Evolutionary conservation across 2,329 filamentous ascomycete species (phyloP), one percentile per base, ranked within the genome.

Genomic region (Sporothrix brunneoviolacea): DNA sequence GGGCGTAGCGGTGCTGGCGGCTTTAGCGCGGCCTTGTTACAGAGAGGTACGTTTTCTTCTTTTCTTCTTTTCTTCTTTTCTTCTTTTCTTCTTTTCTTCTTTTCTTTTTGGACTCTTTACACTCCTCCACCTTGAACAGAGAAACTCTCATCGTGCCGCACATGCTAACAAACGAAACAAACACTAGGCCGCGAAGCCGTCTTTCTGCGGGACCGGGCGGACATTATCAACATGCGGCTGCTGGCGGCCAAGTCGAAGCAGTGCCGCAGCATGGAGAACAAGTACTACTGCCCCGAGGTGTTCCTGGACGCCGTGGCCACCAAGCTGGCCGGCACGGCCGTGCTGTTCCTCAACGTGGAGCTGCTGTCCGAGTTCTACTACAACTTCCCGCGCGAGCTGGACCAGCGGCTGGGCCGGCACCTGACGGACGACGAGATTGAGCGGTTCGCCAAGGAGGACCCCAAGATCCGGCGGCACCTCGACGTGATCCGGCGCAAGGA

Each of bases 221-320:
- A 91, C 55, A 86, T 96, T 50, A 82, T 98, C 65, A 90, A 87
- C 65, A 88, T 97, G 82, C 86, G 93, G 18, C 77, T 97, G 32
- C 67, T 87, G 52, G 93, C 93, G 38, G 77, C 95, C 51, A 93
- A 91, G 66, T 93, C 88, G 15, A 89, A 91, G 65, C 91, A 95
- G 69, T 98, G 93, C 69, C 79, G 83, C 53, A 81, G 73, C 58
- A 76, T 84, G 58, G 84, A 85, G 62, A 95, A 95, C 73, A 96
- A 96, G 72, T 96, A 97, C 70, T 82, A 93, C 70, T 98, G 93
- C 63, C 93, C 93, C 0, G 93, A 98, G 65, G 81, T 98, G 15
- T 98, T 98, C 73, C 81, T 98, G n/a, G 91, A 98, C 62, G 90
- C 94, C 3, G 93, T 95, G 2, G 91, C 93, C 2, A 88, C 91